phyloP scores from a whole-genome alignment of 495 filamentous ascomycete genomes.

The Talaromyces stipitatus region DNA sequence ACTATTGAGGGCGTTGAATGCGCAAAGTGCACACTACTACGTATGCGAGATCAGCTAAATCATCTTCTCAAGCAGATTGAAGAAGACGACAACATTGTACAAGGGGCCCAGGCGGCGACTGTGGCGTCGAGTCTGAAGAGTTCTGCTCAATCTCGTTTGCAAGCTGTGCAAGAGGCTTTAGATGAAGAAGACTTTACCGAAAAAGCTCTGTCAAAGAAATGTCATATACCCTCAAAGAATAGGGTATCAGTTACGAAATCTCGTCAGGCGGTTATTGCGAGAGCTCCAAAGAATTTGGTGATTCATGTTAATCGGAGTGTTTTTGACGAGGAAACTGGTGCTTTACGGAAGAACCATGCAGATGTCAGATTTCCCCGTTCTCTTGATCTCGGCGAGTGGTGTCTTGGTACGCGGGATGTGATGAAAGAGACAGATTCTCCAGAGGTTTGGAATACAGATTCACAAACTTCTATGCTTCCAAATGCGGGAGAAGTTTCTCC shows the following conservation, averaged over 20 bases:
- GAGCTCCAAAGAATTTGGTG: conserved; percentile 68
- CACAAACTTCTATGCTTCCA: conserved; percentile 58
- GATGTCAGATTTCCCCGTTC: conserved; percentile 63
- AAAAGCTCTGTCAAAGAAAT: conserved; percentile 60
- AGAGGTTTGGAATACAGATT: conserved; percentile 63
- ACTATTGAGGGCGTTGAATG: conserved; percentile 84
- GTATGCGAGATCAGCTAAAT: conserved; percentile 38
- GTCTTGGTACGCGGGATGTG: conserved; percentile 45
- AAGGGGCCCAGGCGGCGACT: conserved; percentile 14
- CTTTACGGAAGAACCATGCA: conserved; percentile 75
- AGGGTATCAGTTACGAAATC: conserved; percentile 72
- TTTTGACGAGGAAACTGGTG: conserved; percentile 74
- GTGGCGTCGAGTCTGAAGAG: conserved; percentile 23
- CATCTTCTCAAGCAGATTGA: conserved; percentile 32
- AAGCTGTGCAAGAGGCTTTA: conserved; percentile 58
- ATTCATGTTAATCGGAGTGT: conserved; percentile 88
- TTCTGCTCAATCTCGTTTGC: conserved; percentile 43
- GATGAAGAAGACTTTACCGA: conserved; percentile 77
- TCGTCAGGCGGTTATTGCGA: conserved; percentile 75
- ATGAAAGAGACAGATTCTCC: conserved; percentile 21
- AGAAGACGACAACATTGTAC: conserved; percentile 16
- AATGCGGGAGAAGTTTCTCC: conserved; percentile 28
- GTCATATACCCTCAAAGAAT: conserved; percentile 62
- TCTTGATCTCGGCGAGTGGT: conserved; percentile 74
- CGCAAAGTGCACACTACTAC: conserved; percentile 76